Conservation (phyloP, 768 basidiomycete genomes). For the Rhizopogon roseolus region DNA sequence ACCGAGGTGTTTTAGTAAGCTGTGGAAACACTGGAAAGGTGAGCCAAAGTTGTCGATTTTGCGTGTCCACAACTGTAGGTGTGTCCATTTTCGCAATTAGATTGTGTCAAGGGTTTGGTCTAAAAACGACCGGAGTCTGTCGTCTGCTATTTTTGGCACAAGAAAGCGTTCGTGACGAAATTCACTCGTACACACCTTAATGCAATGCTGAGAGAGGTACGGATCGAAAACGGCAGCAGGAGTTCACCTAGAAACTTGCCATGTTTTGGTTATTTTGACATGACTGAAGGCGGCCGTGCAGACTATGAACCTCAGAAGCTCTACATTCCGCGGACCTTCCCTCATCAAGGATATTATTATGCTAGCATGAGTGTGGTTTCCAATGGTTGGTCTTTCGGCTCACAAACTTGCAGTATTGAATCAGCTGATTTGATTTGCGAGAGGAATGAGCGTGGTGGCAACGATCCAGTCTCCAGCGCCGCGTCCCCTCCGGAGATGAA, state of each 20-base stretch:
- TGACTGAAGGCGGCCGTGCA: neutral
- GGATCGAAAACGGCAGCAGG: no score
- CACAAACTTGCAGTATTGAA: neutral
- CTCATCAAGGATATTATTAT: neutral
- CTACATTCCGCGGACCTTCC: neutral
- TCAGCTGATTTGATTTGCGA: neutral
- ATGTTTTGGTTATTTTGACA: no score
- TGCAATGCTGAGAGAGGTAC: no score
- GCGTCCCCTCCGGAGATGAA: neutral
- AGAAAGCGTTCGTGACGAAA: neutral
- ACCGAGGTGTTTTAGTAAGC: no score
- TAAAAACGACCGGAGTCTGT: no score
- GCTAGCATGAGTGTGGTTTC: neutral
- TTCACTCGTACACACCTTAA: no score
- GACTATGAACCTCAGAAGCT: no score
- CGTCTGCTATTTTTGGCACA: neutral
- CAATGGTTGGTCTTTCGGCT: neutral
- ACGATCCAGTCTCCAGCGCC: neutral
- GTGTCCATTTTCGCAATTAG: neutral
- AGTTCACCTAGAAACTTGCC: no score
- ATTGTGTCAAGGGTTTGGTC: no score
- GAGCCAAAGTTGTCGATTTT: no score
- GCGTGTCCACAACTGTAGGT: no score
- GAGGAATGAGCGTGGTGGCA: neutral
- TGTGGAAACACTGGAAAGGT: no score